Percentiles rank a stretch among this genome's conserved stretches.
phyloP scores from a whole-genome alignment of 2,329 filamentous ascomycete genomes.

The Diaporthe caulivora region DNA sequence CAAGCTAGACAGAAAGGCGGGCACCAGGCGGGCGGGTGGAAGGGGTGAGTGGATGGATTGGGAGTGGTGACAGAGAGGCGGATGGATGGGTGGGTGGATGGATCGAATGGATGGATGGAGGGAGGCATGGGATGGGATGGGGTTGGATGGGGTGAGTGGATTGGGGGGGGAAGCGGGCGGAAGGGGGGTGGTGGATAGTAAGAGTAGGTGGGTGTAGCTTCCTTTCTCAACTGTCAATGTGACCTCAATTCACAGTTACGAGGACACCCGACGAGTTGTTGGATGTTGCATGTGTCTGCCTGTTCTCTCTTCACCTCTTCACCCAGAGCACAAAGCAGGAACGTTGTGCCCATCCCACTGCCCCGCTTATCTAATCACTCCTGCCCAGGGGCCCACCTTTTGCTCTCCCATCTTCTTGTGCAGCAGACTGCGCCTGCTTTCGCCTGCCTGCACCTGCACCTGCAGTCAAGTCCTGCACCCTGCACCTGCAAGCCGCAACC shows the following conservation, averaged over 20 bases:
- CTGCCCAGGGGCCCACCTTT: not conserved
- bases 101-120: not conserved
- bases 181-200: not conserved
- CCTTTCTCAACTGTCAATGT: not conserved
- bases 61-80: conserved; percentile 1
- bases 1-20: not conserved
- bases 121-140: not conserved
- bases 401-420: not conserved
- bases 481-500: not conserved
- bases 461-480: not conserved
- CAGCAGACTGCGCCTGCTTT: not conserved
- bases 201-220: not conserved
- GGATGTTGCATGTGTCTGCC: not conserved
- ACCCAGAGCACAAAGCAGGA: no score
- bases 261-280: conserved; percentile 20
- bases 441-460: not conserved
- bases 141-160: not conserved
- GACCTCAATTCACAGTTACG: not conserved
- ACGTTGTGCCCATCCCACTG: conserved; percentile 1
- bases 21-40: not conserved
- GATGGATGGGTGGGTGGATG: not conserved
- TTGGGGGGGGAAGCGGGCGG: not conserved
- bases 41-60: not conserved
- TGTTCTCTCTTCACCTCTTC: no score
- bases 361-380: conserved; percentile 14